Conservation (phyloP, 148 eudicot species). For the Dysphania ambrosioides region DNA sequence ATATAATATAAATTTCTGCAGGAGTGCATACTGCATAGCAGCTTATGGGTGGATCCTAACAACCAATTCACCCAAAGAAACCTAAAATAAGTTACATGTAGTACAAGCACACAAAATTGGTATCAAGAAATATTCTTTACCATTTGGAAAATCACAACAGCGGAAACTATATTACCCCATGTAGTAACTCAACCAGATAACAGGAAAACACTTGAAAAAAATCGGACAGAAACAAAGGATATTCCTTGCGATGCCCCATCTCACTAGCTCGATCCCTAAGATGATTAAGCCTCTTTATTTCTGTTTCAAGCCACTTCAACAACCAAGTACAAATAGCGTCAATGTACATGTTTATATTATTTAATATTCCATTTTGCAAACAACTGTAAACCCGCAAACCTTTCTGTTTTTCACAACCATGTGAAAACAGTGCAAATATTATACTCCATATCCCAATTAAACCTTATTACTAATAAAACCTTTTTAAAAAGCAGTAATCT, state of each 20-base stretch:
- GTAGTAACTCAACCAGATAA: background rate
- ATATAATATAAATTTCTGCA: background rate
- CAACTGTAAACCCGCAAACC: background rate
- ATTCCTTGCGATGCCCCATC: slow-evolving; percentile 84
- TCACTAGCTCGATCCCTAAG: slow-evolving; percentile 88
- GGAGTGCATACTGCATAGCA: background rate
- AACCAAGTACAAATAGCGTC: slow-evolving; percentile 9
- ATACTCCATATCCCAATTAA: too few species aligned
- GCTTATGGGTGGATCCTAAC: background rate
- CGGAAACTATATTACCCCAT: background rate
- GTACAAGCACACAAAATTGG: background rate
- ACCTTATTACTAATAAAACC: too few species aligned
- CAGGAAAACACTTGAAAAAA: background rate
- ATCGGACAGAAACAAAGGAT: slow-evolving; percentile 51
- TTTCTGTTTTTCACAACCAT: background rate
- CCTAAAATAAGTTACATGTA: background rate
- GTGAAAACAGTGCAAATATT: slow-evolving; percentile 3
- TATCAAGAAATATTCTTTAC: background rate
- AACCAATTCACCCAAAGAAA: background rate
- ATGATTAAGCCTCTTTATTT: slow-evolving; percentile 70
- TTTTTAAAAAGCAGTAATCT: too few species aligned
- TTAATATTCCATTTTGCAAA: too few species aligned
- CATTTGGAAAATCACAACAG: background rate
- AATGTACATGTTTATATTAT: slow-evolving; percentile 6
- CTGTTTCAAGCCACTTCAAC: slow-evolving; percentile 72